These are phyloP conservation scores for Stachybotrys echinatus DNA, from an alignment of 2,329 filamentous ascomycete genomes.

Conservation along the genomic window DNA sequence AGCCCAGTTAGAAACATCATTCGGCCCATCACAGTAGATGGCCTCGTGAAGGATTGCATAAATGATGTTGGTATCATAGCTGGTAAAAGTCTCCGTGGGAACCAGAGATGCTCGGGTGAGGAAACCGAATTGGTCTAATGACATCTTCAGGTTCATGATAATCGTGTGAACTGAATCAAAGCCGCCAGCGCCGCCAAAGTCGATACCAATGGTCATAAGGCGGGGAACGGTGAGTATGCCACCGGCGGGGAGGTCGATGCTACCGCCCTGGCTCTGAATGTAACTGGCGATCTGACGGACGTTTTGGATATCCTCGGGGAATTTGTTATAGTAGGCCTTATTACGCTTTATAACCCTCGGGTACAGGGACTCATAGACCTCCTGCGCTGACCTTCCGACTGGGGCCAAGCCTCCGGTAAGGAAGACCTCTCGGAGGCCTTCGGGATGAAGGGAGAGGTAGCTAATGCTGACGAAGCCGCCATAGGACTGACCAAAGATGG, in stretches of 20 bases:
- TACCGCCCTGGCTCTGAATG: conserved; percentile 52
- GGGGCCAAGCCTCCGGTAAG: conserved; percentile 80
- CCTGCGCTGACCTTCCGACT: conserved; percentile 63
- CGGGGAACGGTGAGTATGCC: conserved; percentile 67
- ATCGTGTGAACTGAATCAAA: conserved; percentile 68
- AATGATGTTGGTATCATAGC: conserved; percentile 72
- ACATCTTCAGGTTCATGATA: conserved; percentile 63
- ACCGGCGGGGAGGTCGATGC: conserved; percentile 64
- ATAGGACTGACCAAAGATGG: conserved; percentile 84
- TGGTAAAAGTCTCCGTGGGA: conserved; percentile 59
- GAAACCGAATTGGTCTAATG: conserved; percentile 69
- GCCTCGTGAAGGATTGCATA: conserved; percentile 86
- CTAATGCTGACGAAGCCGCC: conserved; percentile 82
- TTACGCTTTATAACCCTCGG: conserved; percentile 70
- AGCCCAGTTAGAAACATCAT: conserved; percentile 66
- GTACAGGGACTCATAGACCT: conserved; percentile 71
- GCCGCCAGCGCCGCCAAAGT: conserved; percentile 75
- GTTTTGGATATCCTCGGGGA: conserved; percentile 67
- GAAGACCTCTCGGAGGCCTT: conserved; percentile 77
- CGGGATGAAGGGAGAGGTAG: conserved; percentile 76
- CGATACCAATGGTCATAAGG: conserved; percentile 72
- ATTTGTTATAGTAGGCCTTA: conserved; percentile 76
- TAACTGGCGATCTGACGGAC: conserved; percentile 63
- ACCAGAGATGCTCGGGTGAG: conserved; percentile 68
- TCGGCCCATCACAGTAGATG: conserved; percentile 71